phyloP scores from a whole-genome alignment of 2,329 filamentous ascomycete species.

The Arthroderma sp. region DNA sequence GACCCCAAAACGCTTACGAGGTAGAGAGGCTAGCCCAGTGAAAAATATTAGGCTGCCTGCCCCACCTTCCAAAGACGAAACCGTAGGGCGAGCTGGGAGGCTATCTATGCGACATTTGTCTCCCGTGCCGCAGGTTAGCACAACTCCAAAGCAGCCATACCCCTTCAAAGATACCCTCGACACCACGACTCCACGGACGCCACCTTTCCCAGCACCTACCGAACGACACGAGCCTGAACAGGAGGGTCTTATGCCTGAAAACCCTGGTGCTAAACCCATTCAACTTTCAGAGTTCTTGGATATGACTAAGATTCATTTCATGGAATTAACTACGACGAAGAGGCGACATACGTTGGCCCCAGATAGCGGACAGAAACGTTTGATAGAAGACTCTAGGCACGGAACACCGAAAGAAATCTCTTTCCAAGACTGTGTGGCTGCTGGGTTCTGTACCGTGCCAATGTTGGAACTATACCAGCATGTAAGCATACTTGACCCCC shows the following conservation, averaged over 20 bases:
- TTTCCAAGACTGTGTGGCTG: constrained; percentile 69
- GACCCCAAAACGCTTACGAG: constrained; percentile 52
- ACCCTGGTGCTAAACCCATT: constrained; percentile 41
- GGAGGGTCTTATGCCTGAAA: neutral
- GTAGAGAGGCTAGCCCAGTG: constrained; percentile 60
- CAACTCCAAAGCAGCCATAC: constrained; percentile 14
- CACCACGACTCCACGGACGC: too few species aligned
- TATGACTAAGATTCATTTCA: constrained; percentile 93
- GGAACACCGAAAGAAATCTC: constrained; percentile 19
- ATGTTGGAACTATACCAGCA: constrained; percentile 93
- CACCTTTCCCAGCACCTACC: too few species aligned
- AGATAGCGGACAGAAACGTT: constrained; percentile 24
- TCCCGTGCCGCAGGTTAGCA: constrained; percentile 18
- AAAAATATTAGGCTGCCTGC: constrained; percentile 60
- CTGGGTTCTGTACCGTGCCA: constrained; percentile 79
- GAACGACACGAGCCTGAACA: neutral
- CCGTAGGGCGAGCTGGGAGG: constrained; percentile 43
- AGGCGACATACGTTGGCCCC: constrained; percentile 69
- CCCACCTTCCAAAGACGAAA: constrained; percentile 54
- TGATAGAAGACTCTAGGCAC: constrained; percentile 13
- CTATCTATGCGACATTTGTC: constrained; percentile 34
- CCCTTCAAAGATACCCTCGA: constrained; percentile 15
- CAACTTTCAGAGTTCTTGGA: constrained; percentile 86
- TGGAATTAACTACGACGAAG: constrained; percentile 96
- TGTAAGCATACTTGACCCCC: constrained; percentile 33